Evolutionary conservation across 345 rosid species (phyloP).

Genomic region (Durio zibethinus): DNA sequence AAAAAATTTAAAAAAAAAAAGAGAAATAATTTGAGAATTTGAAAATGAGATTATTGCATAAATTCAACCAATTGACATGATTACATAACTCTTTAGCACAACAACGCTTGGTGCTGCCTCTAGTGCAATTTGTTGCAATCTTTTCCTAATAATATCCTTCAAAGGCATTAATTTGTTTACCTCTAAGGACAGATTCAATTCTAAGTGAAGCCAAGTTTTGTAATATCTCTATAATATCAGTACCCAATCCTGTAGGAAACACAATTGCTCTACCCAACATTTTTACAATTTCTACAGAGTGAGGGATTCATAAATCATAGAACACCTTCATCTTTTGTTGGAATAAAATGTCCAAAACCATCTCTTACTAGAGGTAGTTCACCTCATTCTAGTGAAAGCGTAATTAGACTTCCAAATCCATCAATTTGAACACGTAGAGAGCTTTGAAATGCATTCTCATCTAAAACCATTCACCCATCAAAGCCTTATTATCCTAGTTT

Average conservation of each 20-base stretch:
- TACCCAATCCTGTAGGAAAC: constrained; percentile 57
- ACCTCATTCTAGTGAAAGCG: constrained; percentile 33
- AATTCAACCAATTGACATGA: too few relatives aligned
- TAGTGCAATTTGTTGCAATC: constrained; percentile 41
- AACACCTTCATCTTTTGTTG: constrained; percentile 43
- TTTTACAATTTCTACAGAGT: constrained; percentile 43
- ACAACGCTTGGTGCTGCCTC: constrained; percentile 23
- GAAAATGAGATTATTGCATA: too few relatives aligned
- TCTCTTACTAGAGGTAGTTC: constrained; percentile 48
- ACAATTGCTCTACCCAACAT: constrained; percentile 45
- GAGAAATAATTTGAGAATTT: too few relatives aligned
- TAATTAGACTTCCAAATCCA: constrained; percentile 90
- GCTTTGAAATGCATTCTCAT: constrained; percentile 48
- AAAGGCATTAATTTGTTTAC: constrained; percentile 53
- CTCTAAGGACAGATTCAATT: constrained; percentile 34
- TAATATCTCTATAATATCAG: constrained; percentile 30
- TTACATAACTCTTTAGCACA: too few relatives aligned
- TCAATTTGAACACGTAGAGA: constrained; percentile 39
- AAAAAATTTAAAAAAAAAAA: too few relatives aligned
- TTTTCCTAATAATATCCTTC: constrained; percentile 63
- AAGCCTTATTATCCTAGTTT: constrained; percentile 66
- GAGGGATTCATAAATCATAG: constrained; percentile 30
- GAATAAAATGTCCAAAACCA: constrained; percentile 43
- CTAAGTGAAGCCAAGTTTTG: constrained; percentile 48
- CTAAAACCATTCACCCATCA: constrained; percentile 54